A percentile compares a stretch with the other conserved stretches of the same genome.
Evolutionary conservation across 768 basidiomycete genomes (phyloP).

Genomic region (Amanita phalloides): DNA sequence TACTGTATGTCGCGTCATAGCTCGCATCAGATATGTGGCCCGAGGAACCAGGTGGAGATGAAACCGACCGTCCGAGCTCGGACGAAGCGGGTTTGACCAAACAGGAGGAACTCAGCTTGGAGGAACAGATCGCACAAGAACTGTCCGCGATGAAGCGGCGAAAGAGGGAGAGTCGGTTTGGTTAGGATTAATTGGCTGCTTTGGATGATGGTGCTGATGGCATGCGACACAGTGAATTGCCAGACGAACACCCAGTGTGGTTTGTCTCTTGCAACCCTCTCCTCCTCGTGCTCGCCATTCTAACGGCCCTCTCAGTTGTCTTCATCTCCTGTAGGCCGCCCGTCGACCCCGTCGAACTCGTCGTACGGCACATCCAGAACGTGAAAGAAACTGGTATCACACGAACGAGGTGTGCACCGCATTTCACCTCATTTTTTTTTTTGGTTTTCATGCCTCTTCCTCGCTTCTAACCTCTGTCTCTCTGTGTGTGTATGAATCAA

Average conservation of each 20-base stretch:
- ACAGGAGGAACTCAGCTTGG: conserved; percentile 40
- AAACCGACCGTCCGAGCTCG: conserved; percentile 9
- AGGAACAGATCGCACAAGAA: conserved; percentile 64
- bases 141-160: conserved; percentile 61
- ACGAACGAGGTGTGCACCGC: conserved; percentile 42
- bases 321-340: conserved; percentile 76
- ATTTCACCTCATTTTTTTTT: too few relatives aligned
- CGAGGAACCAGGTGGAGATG: conserved; percentile 10
- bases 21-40: conserved; percentile 70
- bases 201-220: background rate
- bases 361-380: conserved; percentile 50
- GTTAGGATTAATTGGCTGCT: conserved; percentile 22
- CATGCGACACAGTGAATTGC: conserved; percentile 44
- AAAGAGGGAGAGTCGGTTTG: conserved; percentile 50
- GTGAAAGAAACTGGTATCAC: conserved; percentile 53
- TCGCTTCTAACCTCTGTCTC: background rate
- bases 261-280: conserved; percentile 19
- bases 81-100: conserved; percentile 7
- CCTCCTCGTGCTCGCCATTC: conserved; percentile 1
- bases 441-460: background rate
- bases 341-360: conserved; percentile 64
- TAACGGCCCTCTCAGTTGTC: conserved; percentile 34
- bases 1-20: conserved; percentile 22
- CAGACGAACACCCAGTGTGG: conserved; percentile 75
- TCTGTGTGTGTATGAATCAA: conserved; percentile 14